Base-by-base conservation (phyloP, 2,329 filamentous ascomycete genomes). In the Alternaria sp. region DNA sequence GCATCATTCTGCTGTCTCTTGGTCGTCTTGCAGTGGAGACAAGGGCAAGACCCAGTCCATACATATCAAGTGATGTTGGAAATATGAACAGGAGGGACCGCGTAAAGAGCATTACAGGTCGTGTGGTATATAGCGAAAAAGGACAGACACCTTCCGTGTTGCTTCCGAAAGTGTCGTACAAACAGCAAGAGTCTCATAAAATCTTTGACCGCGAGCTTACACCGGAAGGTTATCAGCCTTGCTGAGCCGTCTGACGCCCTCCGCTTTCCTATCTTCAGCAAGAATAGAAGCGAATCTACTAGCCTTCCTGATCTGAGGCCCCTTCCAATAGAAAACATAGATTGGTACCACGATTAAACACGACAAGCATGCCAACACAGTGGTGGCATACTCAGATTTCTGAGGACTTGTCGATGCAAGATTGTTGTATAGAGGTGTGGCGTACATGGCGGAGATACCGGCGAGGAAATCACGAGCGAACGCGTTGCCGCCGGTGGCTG, bases 401-500 rank as follows among this genome's bases (percentile, higher is more conserved):
- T 54, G 56, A 1, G 69, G 86, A 80, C 78, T 44, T 78, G 24
- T 65, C 26, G 60, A 61, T 61, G 50, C 55, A 11, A 68, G 62
- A 23, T 72, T 81, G 9, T 72, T 61, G 69, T 83, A 85, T 57
- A 84, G 76, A 0, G 89, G 88, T 0, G 84, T 84, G 0, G 89
- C 86, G 8, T 87, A 88, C 58, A 91, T 82, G 0, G 89, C 90
- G 1, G 90, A 83, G 4, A 91, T 81, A 73, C 90, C 90, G 1
- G 89, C 90, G 0, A 92, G 79, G 74, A 92, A 88, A 71, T 92
- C 90, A 64, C 90, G 83, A 3, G 88, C 83, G 79, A 89, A 91
- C 1, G 89, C 90, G 60, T 92, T 92, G 10, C 90, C 90, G 37
- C 90, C 90, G 0, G 90, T 92, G 0, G 90, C 90, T 0, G 88